Percentiles rank a stretch among this genome's conserved stretches.
phyloP scores from a whole-genome alignment of 164 flowering plant species.

The Dillenia turbinata region DNA sequence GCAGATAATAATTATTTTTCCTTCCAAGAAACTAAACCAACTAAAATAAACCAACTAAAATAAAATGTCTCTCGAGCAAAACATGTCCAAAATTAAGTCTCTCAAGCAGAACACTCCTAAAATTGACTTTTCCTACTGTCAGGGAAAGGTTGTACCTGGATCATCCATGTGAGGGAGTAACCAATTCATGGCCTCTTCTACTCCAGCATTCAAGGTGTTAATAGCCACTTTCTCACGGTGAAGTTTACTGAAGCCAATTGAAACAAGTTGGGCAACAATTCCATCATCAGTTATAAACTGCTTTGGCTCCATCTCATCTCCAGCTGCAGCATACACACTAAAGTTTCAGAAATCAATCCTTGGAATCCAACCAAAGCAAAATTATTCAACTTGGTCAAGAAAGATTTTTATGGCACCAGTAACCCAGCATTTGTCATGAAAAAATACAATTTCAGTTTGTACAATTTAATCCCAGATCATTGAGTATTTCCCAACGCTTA shows the following conservation, averaged over 20 bases:
- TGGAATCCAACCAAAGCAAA: too few relatives aligned
- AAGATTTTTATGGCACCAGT: too few relatives aligned
- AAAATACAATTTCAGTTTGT: too few relatives aligned
- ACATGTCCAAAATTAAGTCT: too few relatives aligned
- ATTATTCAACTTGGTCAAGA: too few relatives aligned
- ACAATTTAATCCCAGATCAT: too few relatives aligned
- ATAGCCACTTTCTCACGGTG: conserved; percentile 95
- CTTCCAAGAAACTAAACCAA: neutral
- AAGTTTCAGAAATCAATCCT: too few relatives aligned
- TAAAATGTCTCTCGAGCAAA: neutral
- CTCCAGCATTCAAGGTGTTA: conserved; percentile 76
- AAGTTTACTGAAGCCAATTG: conserved; percentile 82
- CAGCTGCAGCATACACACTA: conserved; percentile 30
- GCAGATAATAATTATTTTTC: neutral
- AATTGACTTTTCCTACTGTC: too few relatives aligned
- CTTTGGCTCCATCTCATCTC: conserved; percentile 32
- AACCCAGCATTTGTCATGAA: too few relatives aligned
- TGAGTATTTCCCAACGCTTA: too few relatives aligned
- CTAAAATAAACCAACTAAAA: neutral
- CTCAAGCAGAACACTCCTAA: too few relatives aligned
- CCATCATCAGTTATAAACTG: conserved; percentile 52
- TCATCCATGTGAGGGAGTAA: conserved; percentile 95
- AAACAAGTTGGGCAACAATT: conserved; percentile 80
- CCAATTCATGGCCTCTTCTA: conserved; percentile 99
- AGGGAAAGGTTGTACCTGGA: conserved; percentile 49